A percentile compares a stretch with the other conserved stretches of the same genome.
These are phyloP conservation scores for Litsea cubeba DNA, from an alignment of 164 flowering plant genomes.

Conservation along the genomic window DNA sequence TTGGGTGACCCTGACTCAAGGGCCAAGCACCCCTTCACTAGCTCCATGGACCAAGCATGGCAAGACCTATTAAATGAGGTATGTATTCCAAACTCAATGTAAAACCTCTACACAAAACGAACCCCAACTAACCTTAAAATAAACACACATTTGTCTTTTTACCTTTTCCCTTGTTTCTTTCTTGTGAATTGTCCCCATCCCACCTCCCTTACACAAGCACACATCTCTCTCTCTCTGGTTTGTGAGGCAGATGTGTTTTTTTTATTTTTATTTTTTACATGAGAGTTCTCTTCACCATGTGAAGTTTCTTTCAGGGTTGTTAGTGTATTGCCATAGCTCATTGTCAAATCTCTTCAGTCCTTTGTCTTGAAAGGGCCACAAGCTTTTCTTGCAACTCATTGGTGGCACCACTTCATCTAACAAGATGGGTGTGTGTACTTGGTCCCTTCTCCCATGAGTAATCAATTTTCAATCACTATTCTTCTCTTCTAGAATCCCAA, in stretches of 20 bases:
- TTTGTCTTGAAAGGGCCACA: neutral
- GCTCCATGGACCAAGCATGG: conserved; percentile 46
- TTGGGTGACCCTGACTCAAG: conserved; percentile 37
- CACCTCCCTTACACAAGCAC: neutral
- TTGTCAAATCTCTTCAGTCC: neutral
- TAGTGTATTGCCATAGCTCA: neutral
- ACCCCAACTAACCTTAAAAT: conserved; percentile 2
- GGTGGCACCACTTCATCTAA: neutral
- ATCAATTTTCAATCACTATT: neutral
- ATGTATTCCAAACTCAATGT: conserved; percentile 12
- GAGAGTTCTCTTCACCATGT: neutral
- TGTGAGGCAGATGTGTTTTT: neutral
- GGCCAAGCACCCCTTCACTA: conserved; percentile 40
- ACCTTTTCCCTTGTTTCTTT: neutral
- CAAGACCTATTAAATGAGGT: conserved; percentile 39
- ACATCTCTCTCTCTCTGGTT: neutral
- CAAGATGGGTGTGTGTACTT: neutral
- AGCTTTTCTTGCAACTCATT: neutral
- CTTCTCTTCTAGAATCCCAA: neutral
- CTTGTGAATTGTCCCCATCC: neutral
- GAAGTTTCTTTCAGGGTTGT: neutral
- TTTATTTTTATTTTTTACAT: neutral
- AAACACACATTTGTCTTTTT: conserved; percentile 1
- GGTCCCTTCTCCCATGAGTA: neutral
- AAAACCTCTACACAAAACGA: conserved; percentile 14